These are phyloP conservation scores for Solanum clarkiae DNA, from an alignment of 257 asterid species.

Conservation along the genomic window DNA sequence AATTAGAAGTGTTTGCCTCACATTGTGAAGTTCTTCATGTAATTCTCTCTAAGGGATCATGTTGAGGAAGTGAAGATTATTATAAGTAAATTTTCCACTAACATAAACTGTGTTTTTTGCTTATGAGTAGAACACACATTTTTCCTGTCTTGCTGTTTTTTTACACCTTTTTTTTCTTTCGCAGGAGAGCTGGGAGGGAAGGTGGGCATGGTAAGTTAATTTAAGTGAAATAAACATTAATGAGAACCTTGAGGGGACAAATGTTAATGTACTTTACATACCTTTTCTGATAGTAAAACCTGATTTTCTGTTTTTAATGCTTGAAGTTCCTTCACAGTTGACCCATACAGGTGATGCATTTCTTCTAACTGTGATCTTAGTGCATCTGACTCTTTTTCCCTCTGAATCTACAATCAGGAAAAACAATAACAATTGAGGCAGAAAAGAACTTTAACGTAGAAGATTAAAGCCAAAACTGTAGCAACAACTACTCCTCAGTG, in stretches of 20 bases:
- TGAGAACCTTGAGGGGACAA: neutral
- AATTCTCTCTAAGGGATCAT: conserved; percentile 32
- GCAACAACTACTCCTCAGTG: neutral
- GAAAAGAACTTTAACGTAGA: neutral
- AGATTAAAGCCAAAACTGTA: neutral
- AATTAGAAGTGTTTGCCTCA: conserved; percentile 36
- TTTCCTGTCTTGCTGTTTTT: neutral
- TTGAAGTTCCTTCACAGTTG: conserved; percentile 37
- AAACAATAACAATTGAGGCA: neutral
- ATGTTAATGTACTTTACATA: neutral
- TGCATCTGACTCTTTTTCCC: conserved; percentile 38
- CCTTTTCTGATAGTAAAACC: conserved; percentile 58
- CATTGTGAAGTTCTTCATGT: conserved; percentile 35
- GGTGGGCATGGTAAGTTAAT: neutral
- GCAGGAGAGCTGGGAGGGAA: neutral
- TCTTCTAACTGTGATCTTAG: conserved; percentile 43
- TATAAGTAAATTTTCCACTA: neutral
- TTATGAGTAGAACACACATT: neutral
- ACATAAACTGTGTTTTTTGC: neutral
- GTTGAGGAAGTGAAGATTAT: neutral
- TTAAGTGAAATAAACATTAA: neutral
- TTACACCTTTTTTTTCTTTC: neutral
- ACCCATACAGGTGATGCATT: conserved; percentile 44
- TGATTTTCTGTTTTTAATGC: conserved; percentile 33
- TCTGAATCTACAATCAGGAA: conserved; percentile 20